Percentiles rank a stretch among this genome's conserved stretches.
Conservation (phyloP, 192 early-diverging fungal species). For the Glomus cerebriforme region DNA sequence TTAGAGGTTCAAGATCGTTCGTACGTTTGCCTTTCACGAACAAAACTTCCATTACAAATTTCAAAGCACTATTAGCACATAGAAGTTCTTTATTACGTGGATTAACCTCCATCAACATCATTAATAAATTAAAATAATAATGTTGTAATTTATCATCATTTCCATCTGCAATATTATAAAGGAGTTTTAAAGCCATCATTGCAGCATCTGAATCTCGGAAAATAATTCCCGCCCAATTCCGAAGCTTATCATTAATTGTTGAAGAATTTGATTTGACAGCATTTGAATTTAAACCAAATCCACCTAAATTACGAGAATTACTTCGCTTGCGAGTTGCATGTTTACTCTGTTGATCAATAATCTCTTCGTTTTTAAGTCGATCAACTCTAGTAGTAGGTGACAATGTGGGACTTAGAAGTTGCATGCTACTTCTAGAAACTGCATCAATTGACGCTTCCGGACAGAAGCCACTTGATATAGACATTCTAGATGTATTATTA, state of each 20-base stretch:
- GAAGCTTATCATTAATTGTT: conserved; percentile 26
- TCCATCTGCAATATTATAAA: conserved; percentile 37
- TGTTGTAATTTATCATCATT: conserved; percentile 41
- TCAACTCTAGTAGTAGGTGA: neutral
- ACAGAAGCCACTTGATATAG: neutral
- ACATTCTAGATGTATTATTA: neutral
- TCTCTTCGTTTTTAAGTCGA: conserved; percentile 26
- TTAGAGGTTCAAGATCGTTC: conserved; percentile 24
- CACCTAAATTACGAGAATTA: conserved; percentile 45
- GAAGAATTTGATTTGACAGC: neutral
- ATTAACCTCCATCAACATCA: conserved; percentile 49
- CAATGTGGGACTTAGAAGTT: conserved; percentile 1
- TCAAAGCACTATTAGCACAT: conserved; percentile 38
- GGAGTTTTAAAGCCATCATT: conserved; percentile 42
- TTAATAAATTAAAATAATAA: conserved; percentile 42
- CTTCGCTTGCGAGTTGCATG: conserved; percentile 39
- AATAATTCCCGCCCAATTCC: conserved; percentile 40
- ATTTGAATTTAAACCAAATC: conserved; percentile 45
- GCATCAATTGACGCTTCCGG: neutral
- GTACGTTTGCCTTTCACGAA: conserved; percentile 37
- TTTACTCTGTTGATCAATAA: neutral
- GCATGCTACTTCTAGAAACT: neutral
- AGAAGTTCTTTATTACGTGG: conserved; percentile 47
- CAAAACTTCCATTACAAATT: conserved; percentile 43
- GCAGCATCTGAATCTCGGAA: conserved; percentile 46